Conservation (phyloP, 345 rosid species). For the Crucihimalaya himalaica region DNA sequence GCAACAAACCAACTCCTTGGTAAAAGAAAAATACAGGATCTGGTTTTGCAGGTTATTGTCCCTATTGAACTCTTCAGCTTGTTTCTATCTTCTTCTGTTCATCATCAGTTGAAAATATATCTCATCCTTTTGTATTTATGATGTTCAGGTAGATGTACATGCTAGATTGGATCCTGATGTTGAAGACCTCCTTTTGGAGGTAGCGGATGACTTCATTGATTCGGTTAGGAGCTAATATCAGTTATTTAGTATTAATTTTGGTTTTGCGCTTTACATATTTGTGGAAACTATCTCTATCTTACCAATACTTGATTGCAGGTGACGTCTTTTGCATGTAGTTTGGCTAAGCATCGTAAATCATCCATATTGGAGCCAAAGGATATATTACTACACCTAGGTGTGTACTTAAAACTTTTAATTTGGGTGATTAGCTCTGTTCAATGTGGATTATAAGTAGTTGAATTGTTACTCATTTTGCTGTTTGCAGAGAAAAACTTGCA, state of each 20-base stretch:
- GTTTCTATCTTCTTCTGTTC: conserved; percentile 18
- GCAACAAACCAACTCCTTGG: conserved; percentile 97
- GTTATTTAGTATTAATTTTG: not conserved
- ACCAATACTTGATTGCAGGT: conserved; percentile 55
- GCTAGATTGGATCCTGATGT: conserved; percentile 82
- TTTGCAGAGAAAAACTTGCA: conserved; percentile 81
- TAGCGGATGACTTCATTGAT: conserved; percentile 92
- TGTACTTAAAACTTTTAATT: conserved; percentile 36
- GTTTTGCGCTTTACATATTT: not conserved
- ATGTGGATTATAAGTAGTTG: conserved; percentile 13
- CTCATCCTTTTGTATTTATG: conserved; percentile 2
- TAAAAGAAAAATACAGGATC: conserved; percentile 96
- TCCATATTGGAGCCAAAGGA: conserved; percentile 88
- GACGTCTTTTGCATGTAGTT: conserved; percentile 74
- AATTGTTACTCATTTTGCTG: conserved; percentile 30
- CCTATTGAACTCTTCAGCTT: conserved; percentile 17
- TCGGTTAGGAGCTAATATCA: conserved; percentile 68
- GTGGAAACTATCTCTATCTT: conserved; percentile 3
- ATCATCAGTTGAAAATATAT: not conserved
- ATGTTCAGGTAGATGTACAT: conserved; percentile 73
- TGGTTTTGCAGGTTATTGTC: conserved; percentile 83
- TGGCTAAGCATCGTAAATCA: conserved; percentile 97
- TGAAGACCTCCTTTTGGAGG: conserved; percentile 92
- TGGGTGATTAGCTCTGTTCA: conserved; percentile 7
- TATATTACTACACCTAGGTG: conserved; percentile 90